Evolutionary conservation across 805 yeast species (phyloP), one percentile per base, ranked within the genome.

Genomic region (Kodamaea kakaduensis): DNA sequence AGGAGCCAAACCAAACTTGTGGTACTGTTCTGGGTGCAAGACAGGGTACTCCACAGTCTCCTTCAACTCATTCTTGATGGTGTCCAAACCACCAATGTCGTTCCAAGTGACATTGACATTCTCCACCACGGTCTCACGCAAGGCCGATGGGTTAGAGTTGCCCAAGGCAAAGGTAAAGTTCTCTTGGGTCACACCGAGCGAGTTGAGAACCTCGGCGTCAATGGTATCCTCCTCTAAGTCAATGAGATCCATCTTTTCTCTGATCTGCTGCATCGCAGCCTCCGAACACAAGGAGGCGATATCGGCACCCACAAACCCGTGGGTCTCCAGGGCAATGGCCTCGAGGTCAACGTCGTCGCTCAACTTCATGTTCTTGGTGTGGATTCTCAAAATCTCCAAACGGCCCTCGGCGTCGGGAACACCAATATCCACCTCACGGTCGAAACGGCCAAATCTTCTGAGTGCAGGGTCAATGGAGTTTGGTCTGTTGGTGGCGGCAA

Each of bases 251-350:
- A 93, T 89, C 78, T 93, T 93, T 69, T 93, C 99, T 69, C 98
- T 86, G 57, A 93, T 93, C 73, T 94, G 98, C 75, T 93, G 98
- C 98, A 93, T 93, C 41, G 98, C 99, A 46, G 98, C 98, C 70
- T 94, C 99, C n/a, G 97, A 88, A 75, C 98, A 93, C 56, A 93
- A 73, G 6, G 97, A 89, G 1, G 98, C 98, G 54, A 93, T 73
- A 77, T 93, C 99, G 33, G 97, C 96, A 72, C 99, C 99, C 41
- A 93, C 99, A 57, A 89, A 93, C 71, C 99, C 99, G 59, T 94
- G 99, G 24, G 98, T 93, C 69, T 93, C 98, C 17, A 94, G 71
- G 10, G 98, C 97, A 59, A 93, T 84, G 25, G 90, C 75, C 71
- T 93, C 98, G 52, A 93, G 76, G 61, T 93, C 97, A 36, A 93